phyloP scores from a whole-genome alignment of 176 grass and related monocot genomes.

The Oryza australiensis region DNA sequence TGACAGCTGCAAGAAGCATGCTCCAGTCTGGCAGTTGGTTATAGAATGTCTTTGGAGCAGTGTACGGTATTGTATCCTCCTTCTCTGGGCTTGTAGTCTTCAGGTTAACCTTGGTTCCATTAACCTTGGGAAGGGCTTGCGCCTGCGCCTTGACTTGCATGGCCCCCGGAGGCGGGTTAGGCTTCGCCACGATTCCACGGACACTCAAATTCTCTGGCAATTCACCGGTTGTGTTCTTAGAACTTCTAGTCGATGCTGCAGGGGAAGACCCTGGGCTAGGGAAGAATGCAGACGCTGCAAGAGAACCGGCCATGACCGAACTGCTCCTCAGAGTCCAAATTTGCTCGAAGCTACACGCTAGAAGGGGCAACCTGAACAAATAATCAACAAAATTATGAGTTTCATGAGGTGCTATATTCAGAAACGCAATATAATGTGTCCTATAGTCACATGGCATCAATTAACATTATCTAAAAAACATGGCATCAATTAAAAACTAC shows the following conservation, averaged over 20 bases:
- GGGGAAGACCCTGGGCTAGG: slow-evolving; percentile 45
- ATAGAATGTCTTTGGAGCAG: slow-evolving; percentile 76
- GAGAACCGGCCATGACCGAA: slow-evolving; percentile 56
- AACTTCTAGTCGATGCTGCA: slow-evolving; percentile 29
- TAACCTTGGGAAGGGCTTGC: slow-evolving; percentile 83
- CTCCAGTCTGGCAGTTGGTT: slow-evolving; percentile 98
- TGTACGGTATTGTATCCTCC: slow-evolving; percentile 45
- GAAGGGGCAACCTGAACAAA: slow-evolving; percentile 30
- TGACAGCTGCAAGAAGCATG: slow-evolving; percentile 92
- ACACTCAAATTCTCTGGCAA: slow-evolving; percentile 63
- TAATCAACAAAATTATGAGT: neutral
- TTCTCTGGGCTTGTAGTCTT: slow-evolving; percentile 41
- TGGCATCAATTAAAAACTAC: neutral
- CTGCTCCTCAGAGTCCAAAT: slow-evolving; percentile 13
- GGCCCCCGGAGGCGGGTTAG: slow-evolving; percentile 40
- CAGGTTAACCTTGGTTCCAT: slow-evolving; percentile 63
- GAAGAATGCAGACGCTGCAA: slow-evolving; percentile 65
- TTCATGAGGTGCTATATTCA: neutral
- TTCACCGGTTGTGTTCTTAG: slow-evolving; percentile 58
- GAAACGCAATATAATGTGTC: neutral
- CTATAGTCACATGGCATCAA: neutral
- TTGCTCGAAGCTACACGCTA: neutral
- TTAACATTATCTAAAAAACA: neutral
- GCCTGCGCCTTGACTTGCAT: slow-evolving; percentile 76
- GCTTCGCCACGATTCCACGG: slow-evolving; percentile 61